Conservation (phyloP, 371 early-diverging fungal species). For the Catenaria anguillulae region DNA sequence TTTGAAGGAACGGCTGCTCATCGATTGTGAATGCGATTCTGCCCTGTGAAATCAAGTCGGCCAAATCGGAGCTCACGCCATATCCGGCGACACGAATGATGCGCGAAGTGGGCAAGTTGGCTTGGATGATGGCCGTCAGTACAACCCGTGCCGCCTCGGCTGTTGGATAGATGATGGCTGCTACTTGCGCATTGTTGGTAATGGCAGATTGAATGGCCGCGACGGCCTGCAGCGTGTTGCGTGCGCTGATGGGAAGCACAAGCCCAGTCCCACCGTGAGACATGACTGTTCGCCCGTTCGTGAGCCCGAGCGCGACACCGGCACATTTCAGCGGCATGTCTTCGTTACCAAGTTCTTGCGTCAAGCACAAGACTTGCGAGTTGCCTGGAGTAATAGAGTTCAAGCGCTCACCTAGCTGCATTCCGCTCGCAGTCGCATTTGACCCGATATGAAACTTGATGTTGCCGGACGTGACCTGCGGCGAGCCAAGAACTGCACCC, state of each 20-base stretch:
- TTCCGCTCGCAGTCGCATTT: background rate
- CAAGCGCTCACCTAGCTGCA: background rate
- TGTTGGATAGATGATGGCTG: background rate
- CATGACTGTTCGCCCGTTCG: background rate
- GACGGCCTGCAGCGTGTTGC: background rate
- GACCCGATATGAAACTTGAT: background rate
- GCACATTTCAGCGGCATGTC: constrained; percentile 3
- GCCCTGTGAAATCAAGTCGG: background rate
- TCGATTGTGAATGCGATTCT: background rate
- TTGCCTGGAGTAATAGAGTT: background rate
- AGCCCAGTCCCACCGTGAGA: background rate
- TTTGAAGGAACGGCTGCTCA: background rate
- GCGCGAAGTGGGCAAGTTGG: too few species aligned
- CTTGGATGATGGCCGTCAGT: background rate
- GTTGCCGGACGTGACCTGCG: background rate
- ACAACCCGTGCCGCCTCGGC: background rate
- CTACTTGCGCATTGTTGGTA: background rate
- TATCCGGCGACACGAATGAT: background rate
- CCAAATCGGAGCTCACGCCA: background rate
- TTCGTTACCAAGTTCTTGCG: background rate
- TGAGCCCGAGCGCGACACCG: background rate
- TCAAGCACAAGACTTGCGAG: background rate
- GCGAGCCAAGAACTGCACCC: background rate
- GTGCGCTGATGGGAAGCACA: background rate
- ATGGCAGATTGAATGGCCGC: background rate